A percentile compares a stretch with the other conserved stretches of the same genome.
These are phyloP conservation scores for Aspergillus pseudotamarii DNA, from an alignment of 2,329 filamentous ascomycete species.

Conservation along the genomic window DNA sequence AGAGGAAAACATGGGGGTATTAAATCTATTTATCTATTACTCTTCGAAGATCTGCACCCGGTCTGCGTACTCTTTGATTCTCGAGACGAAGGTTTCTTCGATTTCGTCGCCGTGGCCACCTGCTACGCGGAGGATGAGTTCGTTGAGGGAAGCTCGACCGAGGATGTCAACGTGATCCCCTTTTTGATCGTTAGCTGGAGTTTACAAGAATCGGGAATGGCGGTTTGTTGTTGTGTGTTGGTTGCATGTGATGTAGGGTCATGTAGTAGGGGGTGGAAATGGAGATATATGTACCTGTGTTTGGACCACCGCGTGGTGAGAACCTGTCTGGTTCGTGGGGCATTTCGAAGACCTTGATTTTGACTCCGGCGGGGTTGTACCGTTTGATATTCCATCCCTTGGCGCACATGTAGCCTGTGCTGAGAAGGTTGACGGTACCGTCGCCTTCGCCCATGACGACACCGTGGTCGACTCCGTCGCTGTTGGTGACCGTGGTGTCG, in stretches of 20 bases:
- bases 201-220: not conserved
- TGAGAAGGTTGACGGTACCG: conserved; percentile 91
- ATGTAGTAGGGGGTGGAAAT: conserved; percentile 26
- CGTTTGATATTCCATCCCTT: conserved; percentile 91
- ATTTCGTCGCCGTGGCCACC: conserved; percentile 83
- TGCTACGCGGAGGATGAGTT: conserved; percentile 82
- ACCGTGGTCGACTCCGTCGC: conserved; percentile 69
- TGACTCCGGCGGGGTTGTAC: conserved; percentile 83
- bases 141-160: conserved; percentile 84
- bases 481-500: conserved; percentile 53
- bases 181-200: conserved; percentile 41
- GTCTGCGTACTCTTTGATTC: conserved; percentile 79
- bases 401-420: conserved; percentile 94
- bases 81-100: conserved; percentile 74
- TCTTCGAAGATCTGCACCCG: conserved; percentile 82
- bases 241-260: conserved; percentile 1
- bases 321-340: conserved; percentile 93
- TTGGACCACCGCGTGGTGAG: conserved; percentile 72
- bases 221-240: too few relatives aligned
- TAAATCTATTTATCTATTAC: conserved; percentile 34
- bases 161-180: conserved; percentile 97
- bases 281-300: conserved; percentile 60
- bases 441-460: conserved; percentile 97
- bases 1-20: not conserved
- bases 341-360: conserved; percentile 92